phyloP scores from a whole-genome alignment of 441 rosid species.

The Populus hybrid region DNA sequence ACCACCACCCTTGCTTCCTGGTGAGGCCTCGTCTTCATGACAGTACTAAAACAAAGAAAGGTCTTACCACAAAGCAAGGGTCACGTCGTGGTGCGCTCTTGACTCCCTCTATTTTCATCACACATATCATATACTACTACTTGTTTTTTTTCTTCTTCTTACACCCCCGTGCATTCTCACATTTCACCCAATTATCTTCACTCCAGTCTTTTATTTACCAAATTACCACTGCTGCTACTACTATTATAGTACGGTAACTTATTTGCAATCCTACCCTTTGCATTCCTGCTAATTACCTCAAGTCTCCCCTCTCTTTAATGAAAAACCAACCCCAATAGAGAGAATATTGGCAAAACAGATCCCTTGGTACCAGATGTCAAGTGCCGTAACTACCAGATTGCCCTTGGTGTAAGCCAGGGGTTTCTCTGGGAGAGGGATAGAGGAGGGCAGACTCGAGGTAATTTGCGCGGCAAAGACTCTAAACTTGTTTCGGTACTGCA shows the following conservation, averaged over 20 bases:
- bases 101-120: conserved; percentile 47
- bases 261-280: conserved; percentile 1
- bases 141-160: neutral
- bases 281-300: conserved; percentile 33
- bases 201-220: conserved; percentile 25
- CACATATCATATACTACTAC: neutral
- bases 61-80: conserved; percentile 39
- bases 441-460: conserved; percentile 46
- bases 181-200: neutral
- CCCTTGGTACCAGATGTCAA: neutral
- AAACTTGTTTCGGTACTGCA: conserved; percentile 25
- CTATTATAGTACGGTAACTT: neutral
- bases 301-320: conserved; percentile 33
- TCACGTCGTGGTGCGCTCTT: conserved; percentile 79
- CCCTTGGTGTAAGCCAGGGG: neutral
- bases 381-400: neutral
- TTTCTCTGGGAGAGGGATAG: neutral
- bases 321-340: neutral
- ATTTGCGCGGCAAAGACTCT: conserved; percentile 8
- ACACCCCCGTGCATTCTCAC: neutral
- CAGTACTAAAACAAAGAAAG: neutral
- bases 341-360: neutral
- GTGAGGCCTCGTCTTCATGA: conserved; percentile 16
- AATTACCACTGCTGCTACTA: conserved; percentile 10
- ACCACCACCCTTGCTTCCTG: conserved; percentile 64